Evolutionary conservation across 768 basidiomycete species (phyloP).

Genomic region (Leccinellum albellum): DNA sequence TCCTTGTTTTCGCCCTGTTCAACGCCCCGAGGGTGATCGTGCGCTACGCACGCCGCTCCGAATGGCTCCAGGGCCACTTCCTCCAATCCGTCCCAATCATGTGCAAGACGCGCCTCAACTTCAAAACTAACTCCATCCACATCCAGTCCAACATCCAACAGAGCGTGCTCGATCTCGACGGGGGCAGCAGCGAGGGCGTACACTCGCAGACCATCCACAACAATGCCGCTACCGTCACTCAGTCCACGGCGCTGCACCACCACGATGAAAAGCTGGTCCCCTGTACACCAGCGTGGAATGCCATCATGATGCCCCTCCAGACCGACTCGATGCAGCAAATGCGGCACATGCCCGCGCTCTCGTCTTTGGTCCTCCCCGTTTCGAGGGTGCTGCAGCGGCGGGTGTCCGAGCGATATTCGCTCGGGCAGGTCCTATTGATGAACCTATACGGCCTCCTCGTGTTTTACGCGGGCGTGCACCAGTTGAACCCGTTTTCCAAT

Average conservation of each 20-base stretch:
- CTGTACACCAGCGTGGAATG: neutral
- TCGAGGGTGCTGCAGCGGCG: conserved; percentile 41
- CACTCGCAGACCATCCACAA: conserved; percentile 5
- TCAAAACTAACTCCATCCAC: conserved; percentile 14
- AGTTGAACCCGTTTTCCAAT: conserved; percentile 50
- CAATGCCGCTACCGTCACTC: neutral
- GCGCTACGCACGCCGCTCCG: conserved; percentile 45
- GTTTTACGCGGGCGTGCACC: conserved; percentile 47
- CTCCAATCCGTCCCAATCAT: conserved; percentile 27
- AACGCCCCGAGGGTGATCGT: conserved; percentile 48
- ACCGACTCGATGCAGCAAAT: conserved; percentile 10
- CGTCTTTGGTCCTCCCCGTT: conserved; percentile 41
- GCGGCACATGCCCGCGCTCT: conserved; percentile 34
- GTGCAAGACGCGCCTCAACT: conserved; percentile 5
- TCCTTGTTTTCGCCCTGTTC: conserved; percentile 39
- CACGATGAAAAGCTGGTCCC: conserved; percentile 13
- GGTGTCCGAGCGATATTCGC: conserved; percentile 47
- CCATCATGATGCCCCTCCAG: neutral
- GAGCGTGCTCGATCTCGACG: conserved; percentile 16
- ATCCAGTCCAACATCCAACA: conserved; percentile 12
- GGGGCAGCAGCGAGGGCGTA: conserved; percentile 5
- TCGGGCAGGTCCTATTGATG: conserved; percentile 47
- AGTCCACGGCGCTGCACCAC: neutral
- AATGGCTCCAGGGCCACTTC: conserved; percentile 52
- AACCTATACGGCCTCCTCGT: conserved; percentile 42